These are phyloP conservation scores for Penicillium turbatum DNA, from an alignment of 495 filamentous ascomycete species.

Conservation along the genomic window DNA sequence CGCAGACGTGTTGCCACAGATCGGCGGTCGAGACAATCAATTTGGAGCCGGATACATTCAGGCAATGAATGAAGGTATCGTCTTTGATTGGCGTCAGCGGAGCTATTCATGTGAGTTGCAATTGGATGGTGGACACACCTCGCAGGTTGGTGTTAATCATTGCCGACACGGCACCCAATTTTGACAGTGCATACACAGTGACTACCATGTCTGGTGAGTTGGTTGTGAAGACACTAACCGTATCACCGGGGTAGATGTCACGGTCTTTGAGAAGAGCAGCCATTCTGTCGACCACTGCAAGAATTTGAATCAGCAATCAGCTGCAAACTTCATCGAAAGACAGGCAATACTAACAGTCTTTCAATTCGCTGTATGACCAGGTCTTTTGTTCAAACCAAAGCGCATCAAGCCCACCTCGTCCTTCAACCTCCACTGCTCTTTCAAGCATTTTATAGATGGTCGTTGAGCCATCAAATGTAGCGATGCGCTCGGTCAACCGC, in stretches of 20 bases:
- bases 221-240: constrained; percentile 45
- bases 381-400: constrained; percentile 51
- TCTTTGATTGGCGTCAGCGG: constrained; percentile 24
- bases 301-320: background rate
- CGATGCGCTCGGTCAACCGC: constrained; percentile 37
- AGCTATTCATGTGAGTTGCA: background rate
- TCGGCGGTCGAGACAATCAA: constrained; percentile 58
- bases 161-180: constrained; percentile 77
- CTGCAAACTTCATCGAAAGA: background rate
- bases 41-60: constrained; percentile 63
- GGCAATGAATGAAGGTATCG: constrained; percentile 72
- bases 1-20: constrained; percentile 36
- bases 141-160: constrained; percentile 90
- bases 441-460: constrained; percentile 46
- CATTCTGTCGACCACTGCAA: constrained; percentile 42
- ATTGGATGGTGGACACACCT: constrained; percentile 38
- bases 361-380: constrained; percentile 48
- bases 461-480: constrained; percentile 37
- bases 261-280: constrained; percentile 39
- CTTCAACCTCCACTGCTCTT: constrained; percentile 37
- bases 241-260: constrained; percentile 36
- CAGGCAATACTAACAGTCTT: constrained; percentile 34
- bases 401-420: constrained; percentile 32
- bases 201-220: constrained; percentile 86
- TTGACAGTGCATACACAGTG: constrained; percentile 74